Base-by-base conservation (phyloP, 495 filamentous ascomycete species). In the Aspergillus leporis region DNA sequence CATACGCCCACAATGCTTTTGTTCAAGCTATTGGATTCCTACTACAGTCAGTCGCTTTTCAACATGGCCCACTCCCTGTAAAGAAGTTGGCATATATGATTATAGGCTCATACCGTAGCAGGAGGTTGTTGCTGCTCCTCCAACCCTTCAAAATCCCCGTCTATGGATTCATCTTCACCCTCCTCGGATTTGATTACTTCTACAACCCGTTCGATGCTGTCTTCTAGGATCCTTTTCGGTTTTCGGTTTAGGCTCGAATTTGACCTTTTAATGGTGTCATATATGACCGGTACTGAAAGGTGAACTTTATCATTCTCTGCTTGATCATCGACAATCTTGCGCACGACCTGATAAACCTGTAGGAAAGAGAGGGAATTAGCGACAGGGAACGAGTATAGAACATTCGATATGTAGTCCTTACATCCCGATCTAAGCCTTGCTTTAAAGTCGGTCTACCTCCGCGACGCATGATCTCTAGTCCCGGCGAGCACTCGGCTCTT, bases 131-230 rank as follows among this genome's bases (percentile, higher is more conserved):
- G 68, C 67, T 21, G 64, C 59, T 67, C 80, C 52, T 85, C 84
- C 47, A 87, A 74, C 10, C 86, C 86, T 46, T 89, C 86, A 54
- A 88, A 82, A 32, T 84, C 83, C 7, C 85, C 89, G 61, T 90
- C 86, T 36, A 88, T 65, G 0, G 78, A 79, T 14, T 78, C 82
- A n/a, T 76, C 66, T 23, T 83, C 84, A 34, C 82, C 77, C 12
- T 79, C 81, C 21, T 95, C 90, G 59, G 85, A 81, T 51, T 83
- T 85, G 12, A 96, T 68, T 14, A 93, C 85, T 22, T 84, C 84
- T 30, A 98, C 77, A 2, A 95, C 90, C 21, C 91, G 80, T 66
- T 96, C 92, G 61, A 98, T 90, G 48, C 90, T 89, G 63, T 92
- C 87, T 68, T 96, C 90, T 14, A 98, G 74, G 14, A 87, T 76